Evolutionary conservation across 2,329 filamentous ascomycete genomes (phyloP).

Genomic region (Paraphaeosphaeria minitans): DNA sequence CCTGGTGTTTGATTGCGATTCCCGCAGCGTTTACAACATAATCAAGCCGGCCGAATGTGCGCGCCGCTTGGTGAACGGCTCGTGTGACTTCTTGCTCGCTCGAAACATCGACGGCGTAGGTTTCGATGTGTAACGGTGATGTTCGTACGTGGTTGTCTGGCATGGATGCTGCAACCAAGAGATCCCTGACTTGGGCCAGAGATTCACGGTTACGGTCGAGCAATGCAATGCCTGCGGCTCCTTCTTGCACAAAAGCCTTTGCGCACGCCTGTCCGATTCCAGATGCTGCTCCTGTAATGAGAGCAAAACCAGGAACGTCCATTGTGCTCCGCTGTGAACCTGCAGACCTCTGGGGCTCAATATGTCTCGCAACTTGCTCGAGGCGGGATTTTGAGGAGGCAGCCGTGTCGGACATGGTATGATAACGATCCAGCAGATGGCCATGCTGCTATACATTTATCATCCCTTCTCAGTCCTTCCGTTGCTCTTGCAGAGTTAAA

Average conservation of each 20-base stretch:
- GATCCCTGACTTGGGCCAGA: not conserved
- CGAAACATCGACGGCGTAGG: constrained; percentile 35
- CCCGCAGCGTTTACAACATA: constrained; percentile 52
- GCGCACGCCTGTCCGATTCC: no score
- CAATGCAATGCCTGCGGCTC: no score
- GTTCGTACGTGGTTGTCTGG: not conserved
- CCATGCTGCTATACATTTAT: no score
- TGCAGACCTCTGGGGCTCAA: not conserved
- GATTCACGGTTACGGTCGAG: constrained; percentile 23
- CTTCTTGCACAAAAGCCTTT: no score
- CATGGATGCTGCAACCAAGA: not conserved
- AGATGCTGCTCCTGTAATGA: no score
- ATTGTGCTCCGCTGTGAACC: constrained; percentile 9
- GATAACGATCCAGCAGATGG: not conserved
- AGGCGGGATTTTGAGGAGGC: not conserved
- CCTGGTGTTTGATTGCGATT: constrained; percentile 46
- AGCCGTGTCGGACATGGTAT: not conserved
- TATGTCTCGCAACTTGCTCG: not conserved
- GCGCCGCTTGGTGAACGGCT: constrained; percentile 32
- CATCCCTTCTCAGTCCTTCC: no score
- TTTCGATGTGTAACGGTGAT: constrained; percentile 2
- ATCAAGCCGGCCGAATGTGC: constrained; percentile 47
- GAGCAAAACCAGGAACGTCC: constrained; percentile 33
- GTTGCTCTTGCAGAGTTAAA: no score
- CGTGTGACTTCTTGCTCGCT: constrained; percentile 37